Conservation (phyloP, 164 flowering plant genomes). For the Pachysandra terminalis region DNA sequence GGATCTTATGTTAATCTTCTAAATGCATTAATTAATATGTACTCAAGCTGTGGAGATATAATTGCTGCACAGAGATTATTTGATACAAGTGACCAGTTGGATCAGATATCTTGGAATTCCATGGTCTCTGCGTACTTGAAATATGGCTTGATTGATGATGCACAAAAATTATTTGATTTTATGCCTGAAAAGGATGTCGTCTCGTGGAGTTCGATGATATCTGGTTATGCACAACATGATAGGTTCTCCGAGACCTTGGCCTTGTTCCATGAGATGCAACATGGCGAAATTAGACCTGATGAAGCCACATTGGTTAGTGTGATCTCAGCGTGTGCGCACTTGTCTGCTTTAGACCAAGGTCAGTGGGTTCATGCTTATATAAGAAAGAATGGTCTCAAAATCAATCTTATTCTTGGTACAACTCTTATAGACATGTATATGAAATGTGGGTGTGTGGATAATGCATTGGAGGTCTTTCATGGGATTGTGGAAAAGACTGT, state of each 20-base stretch:
- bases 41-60: slow-evolving; percentile 27
- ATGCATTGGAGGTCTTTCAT: slow-evolving; percentile 35
- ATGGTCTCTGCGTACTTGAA: slow-evolving; percentile 36
- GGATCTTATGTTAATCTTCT: slow-evolving; percentile 35
- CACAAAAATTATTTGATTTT: slow-evolving; percentile 30
- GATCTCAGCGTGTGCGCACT: slow-evolving; percentile 37
- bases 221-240: slow-evolving; percentile 32
- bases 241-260: slow-evolving; percentile 26
- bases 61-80: slow-evolving; percentile 26
- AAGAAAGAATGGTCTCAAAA: slow-evolving; percentile 19
- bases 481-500: slow-evolving; percentile 35
- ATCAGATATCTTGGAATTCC: slow-evolving; percentile 43
- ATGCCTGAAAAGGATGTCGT: slow-evolving; percentile 43
- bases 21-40: slow-evolving; percentile 45
- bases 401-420: slow-evolving; percentile 39
- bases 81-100: slow-evolving; percentile 22
- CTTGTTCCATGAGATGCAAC: slow-evolving; percentile 39
- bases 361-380: slow-evolving; percentile 36
- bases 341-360: slow-evolving; percentile 36
- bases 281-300: slow-evolving; percentile 28
- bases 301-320: slow-evolving; percentile 39
- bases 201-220: slow-evolving; percentile 47
- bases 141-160: slow-evolving; percentile 27
- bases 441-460: slow-evolving; percentile 40
- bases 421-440: slow-evolving; percentile 49